These are phyloP conservation scores for Fraxinus xanthoxyloides DNA, from an alignment of 305 asterid genomes.

Conservation along the genomic window DNA sequence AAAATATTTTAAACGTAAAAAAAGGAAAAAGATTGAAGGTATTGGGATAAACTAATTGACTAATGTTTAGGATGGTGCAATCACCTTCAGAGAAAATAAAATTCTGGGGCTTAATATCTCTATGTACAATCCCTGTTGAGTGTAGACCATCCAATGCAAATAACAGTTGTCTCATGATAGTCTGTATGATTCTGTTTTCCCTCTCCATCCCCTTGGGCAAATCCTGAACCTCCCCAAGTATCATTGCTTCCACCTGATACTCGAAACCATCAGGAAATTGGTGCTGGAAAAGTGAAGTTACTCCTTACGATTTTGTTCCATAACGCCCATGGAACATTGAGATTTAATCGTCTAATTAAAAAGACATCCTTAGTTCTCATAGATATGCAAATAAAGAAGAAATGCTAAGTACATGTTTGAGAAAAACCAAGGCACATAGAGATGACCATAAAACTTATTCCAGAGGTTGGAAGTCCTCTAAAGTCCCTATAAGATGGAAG, in stretches of 20 bases:
- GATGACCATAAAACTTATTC: neutral
- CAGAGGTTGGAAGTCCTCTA: neutral
- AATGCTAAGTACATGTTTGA: neutral
- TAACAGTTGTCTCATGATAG: conserved; percentile 76
- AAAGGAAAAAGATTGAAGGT: neutral
- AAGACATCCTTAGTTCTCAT: neutral
- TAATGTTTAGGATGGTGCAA: neutral
- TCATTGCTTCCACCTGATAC: conserved; percentile 80
- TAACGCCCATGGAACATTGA: neutral
- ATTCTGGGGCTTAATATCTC: conserved; percentile 96
- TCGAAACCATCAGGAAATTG: conserved; percentile 15
- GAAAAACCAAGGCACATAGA: neutral
- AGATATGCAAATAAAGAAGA: neutral
- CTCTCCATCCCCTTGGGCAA: conserved; percentile 88
- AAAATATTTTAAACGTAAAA: conserved; percentile 2
- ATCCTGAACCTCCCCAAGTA: conserved; percentile 64
- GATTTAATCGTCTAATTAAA: neutral
- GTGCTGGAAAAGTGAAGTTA: neutral
- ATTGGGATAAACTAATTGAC: neutral
- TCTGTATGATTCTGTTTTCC: conserved; percentile 85
- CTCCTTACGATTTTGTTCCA: neutral
- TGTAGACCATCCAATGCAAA: conserved; percentile 91
- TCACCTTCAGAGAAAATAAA: conserved; percentile 93
- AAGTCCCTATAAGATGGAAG: neutral
- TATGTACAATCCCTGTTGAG: conserved; percentile 92